Percentiles rank a stretch among this genome's conserved stretches.
Evolutionary conservation across 106 monocot species (phyloP).

Genomic region (Agapanthus africanus): DNA sequence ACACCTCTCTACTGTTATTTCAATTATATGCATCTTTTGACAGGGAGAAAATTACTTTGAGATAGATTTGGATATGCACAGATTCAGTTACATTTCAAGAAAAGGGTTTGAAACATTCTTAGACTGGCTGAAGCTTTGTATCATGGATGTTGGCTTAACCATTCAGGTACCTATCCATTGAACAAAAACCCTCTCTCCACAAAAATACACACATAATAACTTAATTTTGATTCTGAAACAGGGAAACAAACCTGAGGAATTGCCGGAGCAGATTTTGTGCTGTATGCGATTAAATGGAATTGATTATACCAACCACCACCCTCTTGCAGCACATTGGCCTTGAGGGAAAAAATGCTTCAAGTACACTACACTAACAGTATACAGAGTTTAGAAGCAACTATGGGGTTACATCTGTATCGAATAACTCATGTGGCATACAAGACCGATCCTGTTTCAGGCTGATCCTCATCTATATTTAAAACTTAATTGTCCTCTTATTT

Average conservation of each 20-base stretch:
- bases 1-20: background rate
- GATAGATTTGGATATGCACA: slow-evolving; percentile 84
- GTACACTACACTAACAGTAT: background rate
- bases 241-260: slow-evolving; percentile 83
- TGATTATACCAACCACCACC: slow-evolving; percentile 51
- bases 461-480: background rate
- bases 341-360: background rate
- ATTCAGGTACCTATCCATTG: slow-evolving; percentile 49
- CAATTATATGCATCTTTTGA: slow-evolving; percentile 1
- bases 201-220: background rate
- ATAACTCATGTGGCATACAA: background rate
- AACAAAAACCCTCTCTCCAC: background rate
- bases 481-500: background rate
- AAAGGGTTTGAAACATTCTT: slow-evolving; percentile 86
- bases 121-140: slow-evolving; percentile 65
- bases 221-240: slow-evolving; percentile 12
- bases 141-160: slow-evolving; percentile 69
- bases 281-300: slow-evolving; percentile 72
- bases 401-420: background rate
- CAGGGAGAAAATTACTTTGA: slow-evolving; percentile 79
- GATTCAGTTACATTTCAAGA: slow-evolving; percentile 81
- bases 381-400: background rate
- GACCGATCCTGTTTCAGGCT: background rate
- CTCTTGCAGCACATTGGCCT: slow-evolving; percentile 30
- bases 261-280: slow-evolving; percentile 76